Percentiles rank a stretch among this genome's conserved stretches.
Evolutionary conservation across 2,329 filamentous ascomycete genomes (phyloP).

Genomic region (Fusarium longipes): DNA sequence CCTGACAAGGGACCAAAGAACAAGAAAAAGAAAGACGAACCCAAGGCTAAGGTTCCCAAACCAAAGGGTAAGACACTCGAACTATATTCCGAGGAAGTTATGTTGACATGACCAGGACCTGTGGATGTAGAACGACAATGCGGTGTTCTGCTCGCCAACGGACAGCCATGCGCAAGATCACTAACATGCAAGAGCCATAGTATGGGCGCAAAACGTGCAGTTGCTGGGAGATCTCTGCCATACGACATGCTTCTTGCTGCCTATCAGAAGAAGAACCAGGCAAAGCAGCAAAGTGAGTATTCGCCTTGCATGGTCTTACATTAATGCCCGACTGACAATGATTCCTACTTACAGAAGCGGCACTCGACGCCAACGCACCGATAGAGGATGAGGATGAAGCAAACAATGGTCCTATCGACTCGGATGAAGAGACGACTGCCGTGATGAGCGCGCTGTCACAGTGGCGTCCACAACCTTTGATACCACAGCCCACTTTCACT

Average conservation of each 20-base stretch:
- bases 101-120: slow-evolving; percentile 64
- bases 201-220: slow-evolving; percentile 94
- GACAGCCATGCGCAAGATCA: slow-evolving; percentile 86
- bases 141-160: slow-evolving; percentile 86
- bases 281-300: slow-evolving; percentile 90
- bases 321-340: slow-evolving; percentile 22
- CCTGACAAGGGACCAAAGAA: slow-evolving; percentile 85
- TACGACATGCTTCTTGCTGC: slow-evolving; percentile 92
- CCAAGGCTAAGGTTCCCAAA: slow-evolving; percentile 84
- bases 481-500: slow-evolving; percentile 71
- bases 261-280: slow-evolving; percentile 98
- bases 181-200: slow-evolving; percentile 93
- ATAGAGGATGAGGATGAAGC: slow-evolving; percentile 86
- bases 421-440: slow-evolving; percentile 90
- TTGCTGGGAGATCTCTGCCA: slow-evolving; percentile 85
- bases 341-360: slow-evolving; percentile 69
- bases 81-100: not conserved
- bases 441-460: slow-evolving; percentile 85
- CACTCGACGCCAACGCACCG: slow-evolving; percentile 92
- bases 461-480: slow-evolving; percentile 81
- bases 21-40: slow-evolving; percentile 96
- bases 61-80: slow-evolving; percentile 71
- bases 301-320: not conserved
- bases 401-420: slow-evolving; percentile 85
- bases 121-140: slow-evolving; percentile 96